Evolutionary conservation across 306 rosid species (phyloP).

Genomic region (Neltuma alba): DNA sequence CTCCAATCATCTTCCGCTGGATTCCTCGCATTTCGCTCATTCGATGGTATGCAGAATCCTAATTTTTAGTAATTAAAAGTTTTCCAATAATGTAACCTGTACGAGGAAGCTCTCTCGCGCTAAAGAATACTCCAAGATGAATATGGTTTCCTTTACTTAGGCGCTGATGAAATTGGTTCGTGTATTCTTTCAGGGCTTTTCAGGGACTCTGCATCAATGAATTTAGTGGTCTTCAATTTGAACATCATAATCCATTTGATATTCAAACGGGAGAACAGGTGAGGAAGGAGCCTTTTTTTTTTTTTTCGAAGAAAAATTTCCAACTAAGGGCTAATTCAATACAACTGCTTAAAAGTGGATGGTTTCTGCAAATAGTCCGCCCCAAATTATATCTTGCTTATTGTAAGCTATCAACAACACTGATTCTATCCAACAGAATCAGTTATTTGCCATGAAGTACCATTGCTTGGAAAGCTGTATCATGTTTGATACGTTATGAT

Average conservation of each 20-base stretch:
- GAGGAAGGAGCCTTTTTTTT: constrained; percentile 33
- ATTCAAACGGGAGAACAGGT: constrained; percentile 95
- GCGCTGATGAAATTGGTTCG: constrained; percentile 31
- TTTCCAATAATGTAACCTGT: constrained; percentile 14
- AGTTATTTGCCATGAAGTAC: not conserved
- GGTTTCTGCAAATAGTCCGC: not conserved
- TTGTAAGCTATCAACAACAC: constrained; percentile 4
- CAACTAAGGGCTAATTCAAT: not conserved
- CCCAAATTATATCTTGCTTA: not conserved
- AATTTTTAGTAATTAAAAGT: constrained; percentile 27
- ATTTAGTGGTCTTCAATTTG: constrained; percentile 87
- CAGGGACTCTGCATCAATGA: constrained; percentile 96
- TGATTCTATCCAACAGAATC: not conserved
- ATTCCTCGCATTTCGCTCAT: constrained; percentile 86
- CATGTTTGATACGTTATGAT: not conserved
- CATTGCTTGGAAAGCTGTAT: not conserved
- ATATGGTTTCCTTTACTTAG: constrained; percentile 20
- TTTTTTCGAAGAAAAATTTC: not conserved
- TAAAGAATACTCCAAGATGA: constrained; percentile 8
- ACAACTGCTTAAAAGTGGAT: constrained; percentile 17
- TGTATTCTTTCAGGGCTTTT: constrained; percentile 84
- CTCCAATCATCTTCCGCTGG: constrained; percentile 97
- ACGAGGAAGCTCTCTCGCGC: constrained; percentile 7
- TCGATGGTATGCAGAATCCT: constrained; percentile 68
- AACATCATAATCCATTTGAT: constrained; percentile 81